These are phyloP conservation scores for Camelina neglecta DNA, from an alignment of 345 rosid species.

Conservation along the genomic window DNA sequence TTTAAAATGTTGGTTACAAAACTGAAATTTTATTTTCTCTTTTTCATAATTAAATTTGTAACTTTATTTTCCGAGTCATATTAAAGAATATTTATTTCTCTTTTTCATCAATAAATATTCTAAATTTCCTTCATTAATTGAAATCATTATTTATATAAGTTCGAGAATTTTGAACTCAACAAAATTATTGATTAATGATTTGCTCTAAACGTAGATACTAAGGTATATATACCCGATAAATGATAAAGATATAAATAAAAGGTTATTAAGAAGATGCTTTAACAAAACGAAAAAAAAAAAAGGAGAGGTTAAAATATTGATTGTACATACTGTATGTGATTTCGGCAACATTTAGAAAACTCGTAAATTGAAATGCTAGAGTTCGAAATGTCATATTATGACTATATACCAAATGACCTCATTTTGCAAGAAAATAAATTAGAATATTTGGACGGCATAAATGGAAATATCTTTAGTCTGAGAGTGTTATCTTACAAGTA, in stretches of 20 bases:
- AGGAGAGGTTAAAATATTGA: not conserved
- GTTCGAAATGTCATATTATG: not conserved
- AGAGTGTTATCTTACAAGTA: not conserved
- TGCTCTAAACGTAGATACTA: not conserved
- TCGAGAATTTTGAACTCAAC: not conserved
- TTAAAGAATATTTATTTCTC: no score
- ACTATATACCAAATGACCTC: not conserved
- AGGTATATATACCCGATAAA: not conserved
- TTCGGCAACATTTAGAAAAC: slow-evolving; percentile 18
- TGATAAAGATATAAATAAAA: not conserved
- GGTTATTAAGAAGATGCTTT: no score
- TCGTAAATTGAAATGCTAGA: not conserved
- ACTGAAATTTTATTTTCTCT: not conserved
- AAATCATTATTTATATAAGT: not conserved
- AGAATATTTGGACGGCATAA: slow-evolving; percentile 25
- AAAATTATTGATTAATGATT: not conserved
- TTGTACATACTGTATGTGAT: not conserved
- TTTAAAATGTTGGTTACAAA: not conserved
- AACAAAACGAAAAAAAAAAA: no score
- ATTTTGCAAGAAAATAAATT: not conserved
- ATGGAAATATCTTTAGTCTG: not conserved
- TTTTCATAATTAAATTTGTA: not conserved
- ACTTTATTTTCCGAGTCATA: no score
- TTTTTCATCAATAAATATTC: no score
- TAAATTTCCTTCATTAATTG: not conserved